phyloP scores from a whole-genome alignment of 768 basidiomycete species.

The Dioszegia hungarica region DNA sequence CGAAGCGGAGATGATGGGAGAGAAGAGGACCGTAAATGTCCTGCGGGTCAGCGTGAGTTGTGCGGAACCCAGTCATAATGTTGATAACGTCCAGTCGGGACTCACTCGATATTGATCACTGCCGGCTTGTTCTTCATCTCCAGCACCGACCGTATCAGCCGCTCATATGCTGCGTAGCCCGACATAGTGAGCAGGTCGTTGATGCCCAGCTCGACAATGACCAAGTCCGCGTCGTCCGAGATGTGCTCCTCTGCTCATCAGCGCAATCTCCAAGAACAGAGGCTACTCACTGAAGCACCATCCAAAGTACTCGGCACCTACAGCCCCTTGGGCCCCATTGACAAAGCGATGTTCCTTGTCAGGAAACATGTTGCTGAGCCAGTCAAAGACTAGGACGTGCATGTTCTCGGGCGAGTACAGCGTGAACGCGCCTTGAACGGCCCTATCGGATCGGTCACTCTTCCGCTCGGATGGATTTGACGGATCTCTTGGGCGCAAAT shows the following conservation, averaged over 20 bases:
- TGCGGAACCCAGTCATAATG: too few species aligned
- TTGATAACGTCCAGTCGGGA: background rate
- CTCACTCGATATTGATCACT: slow-evolving; percentile 44
- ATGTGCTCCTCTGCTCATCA: slow-evolving; percentile 34
- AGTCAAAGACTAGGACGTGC: slow-evolving; percentile 41
- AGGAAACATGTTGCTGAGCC: slow-evolving; percentile 38
- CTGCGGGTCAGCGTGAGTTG: slow-evolving; percentile 18
- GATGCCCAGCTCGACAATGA: slow-evolving; percentile 39
- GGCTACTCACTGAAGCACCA: slow-evolving; percentile 41
- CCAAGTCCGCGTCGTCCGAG: slow-evolving; percentile 33
- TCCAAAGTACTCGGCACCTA: slow-evolving; percentile 33
- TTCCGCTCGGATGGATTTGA: too few species aligned
- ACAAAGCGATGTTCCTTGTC: slow-evolving; percentile 27
- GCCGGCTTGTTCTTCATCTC: slow-evolving; percentile 30
- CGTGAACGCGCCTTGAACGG: slow-evolving; percentile 15
- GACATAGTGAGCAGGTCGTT: slow-evolving; percentile 33
- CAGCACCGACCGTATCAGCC: slow-evolving; percentile 24
- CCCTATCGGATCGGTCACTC: too few species aligned
- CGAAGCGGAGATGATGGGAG: slow-evolving; percentile 29
- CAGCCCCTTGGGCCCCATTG: slow-evolving; percentile 41
- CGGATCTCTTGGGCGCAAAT: background rate
- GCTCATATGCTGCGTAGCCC: slow-evolving; percentile 28
- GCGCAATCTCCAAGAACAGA: background rate
- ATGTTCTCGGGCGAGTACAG: slow-evolving; percentile 43
- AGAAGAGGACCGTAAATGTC: slow-evolving; percentile 42